Base-by-base conservation (phyloP, 2,329 filamentous ascomycete species). In the Golovinomyces cichoracearum region DNA sequence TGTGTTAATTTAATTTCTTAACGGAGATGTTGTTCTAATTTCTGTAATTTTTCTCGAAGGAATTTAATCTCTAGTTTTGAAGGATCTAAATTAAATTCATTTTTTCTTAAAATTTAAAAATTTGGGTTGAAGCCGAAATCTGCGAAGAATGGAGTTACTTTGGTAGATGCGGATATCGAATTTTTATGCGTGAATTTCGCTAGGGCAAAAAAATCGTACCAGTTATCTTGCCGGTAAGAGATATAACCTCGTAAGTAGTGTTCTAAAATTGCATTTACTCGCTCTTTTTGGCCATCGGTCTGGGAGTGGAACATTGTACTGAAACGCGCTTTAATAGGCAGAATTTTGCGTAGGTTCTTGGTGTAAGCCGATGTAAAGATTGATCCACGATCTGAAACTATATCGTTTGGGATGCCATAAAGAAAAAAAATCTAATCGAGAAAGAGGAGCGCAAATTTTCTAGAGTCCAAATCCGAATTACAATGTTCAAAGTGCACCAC, bases 181-280 rank as follows among this genome's bases (percentile, higher is more conserved):
- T 33, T 53, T 23, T 51, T 52, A 23, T 47, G 49, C 25, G 26
- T 22, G n/a, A 53, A 53, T 26, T 53, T 4, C 25, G 21, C 48
- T 3, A 51, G 23, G 4, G 29, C 29, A n/a, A 51, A 27, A 7
- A 48, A 35, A 19, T 48, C 15, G 19, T 48, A 42, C 48, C 42
- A 51, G n/a, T 53, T 47, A 19, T 53, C 33, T 19, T 53, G 19
- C 15, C 46, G 26, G 35, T 53, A 44, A 6, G 49, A 51, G 5
- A 51, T 42, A 47, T 53, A 53, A 15, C 19, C 46, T 17, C 40
- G 5, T 4, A 53, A 23, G n/a, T 51, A 53, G 13, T 19, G 4
- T 31, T 53, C 29, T 7, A 53, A 6, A 26, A 37, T 50, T 7
- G 49, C 15, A 31, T 51, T 51, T 22, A 38, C 12, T n/a, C 41